These are phyloP conservation scores for Curvularia hawaiiensis DNA, from an alignment of 2,329 filamentous ascomycete genomes.

Conservation along the genomic window DNA sequence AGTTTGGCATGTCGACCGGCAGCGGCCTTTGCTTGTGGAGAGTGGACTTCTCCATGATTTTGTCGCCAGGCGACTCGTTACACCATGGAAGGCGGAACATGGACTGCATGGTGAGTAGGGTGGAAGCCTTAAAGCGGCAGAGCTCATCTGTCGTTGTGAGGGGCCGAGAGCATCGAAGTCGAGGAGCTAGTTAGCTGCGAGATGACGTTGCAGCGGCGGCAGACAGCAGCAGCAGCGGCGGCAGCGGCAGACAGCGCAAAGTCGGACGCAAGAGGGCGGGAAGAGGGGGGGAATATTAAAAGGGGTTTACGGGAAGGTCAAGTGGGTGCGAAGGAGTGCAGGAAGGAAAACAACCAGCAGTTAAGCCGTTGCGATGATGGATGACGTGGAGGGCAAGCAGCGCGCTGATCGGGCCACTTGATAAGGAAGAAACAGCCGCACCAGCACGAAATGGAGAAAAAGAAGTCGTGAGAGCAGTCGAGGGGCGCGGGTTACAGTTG, in stretches of 20 bases:
- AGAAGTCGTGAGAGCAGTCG: slow-evolving; percentile 31
- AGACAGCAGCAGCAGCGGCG: slow-evolving; percentile 31
- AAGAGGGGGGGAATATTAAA: slow-evolving; percentile 38
- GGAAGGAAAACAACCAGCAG: slow-evolving; percentile 40
- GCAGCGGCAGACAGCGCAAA: slow-evolving; percentile 24
- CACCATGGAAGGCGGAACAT: slow-evolving; percentile 58
- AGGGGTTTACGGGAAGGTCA: slow-evolving; percentile 35
- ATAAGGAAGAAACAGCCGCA: slow-evolving; percentile 28
- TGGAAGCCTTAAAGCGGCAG: slow-evolving; percentile 45
- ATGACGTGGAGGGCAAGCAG: slow-evolving; percentile 42
- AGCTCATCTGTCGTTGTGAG: slow-evolving; percentile 47
- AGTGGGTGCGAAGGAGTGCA: slow-evolving; percentile 40
- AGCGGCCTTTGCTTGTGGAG: slow-evolving; percentile 51
- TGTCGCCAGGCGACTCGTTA: slow-evolving; percentile 49
- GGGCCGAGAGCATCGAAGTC: slow-evolving; percentile 39
- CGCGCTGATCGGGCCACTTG: slow-evolving; percentile 39
- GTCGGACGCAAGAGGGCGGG: slow-evolving; percentile 15
- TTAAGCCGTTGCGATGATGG: slow-evolving; percentile 40
- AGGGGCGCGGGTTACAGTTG: slow-evolving; percentile 29
- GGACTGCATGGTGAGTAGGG: slow-evolving; percentile 53
- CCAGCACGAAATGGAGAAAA: slow-evolving; percentile 25
- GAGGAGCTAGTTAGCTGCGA: slow-evolving; percentile 32
- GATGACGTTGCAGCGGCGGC: slow-evolving; percentile 40
- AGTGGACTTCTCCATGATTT: slow-evolving; percentile 51
- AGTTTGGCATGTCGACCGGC: slow-evolving; percentile 52